Evolutionary conservation across 257 asterid genomes (phyloP).

Genomic region (Thymus quinquecostatus): DNA sequence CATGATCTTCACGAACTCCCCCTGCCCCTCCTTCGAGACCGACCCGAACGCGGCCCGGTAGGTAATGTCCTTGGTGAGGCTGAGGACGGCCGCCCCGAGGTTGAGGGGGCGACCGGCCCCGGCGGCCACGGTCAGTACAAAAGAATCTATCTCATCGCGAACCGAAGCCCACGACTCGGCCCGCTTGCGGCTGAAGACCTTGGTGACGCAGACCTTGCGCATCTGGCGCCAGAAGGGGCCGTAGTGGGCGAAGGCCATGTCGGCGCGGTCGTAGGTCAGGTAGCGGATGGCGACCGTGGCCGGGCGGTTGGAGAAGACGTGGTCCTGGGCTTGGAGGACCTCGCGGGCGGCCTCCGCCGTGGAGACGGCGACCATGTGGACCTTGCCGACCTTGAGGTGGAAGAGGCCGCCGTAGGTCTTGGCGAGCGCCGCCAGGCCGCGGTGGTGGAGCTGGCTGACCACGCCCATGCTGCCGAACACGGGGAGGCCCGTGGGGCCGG

Average conservation of each 20-base stretch:
- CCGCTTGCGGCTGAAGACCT: constrained; percentile 73
- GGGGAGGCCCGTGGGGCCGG: constrained; percentile 76
- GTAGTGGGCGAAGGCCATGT: constrained; percentile 87
- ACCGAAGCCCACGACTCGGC: constrained; percentile 89
- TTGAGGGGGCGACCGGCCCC: constrained; percentile 33
- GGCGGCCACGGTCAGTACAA: constrained; percentile 18
- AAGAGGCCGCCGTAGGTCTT: constrained; percentile 68
- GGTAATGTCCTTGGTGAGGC: constrained; percentile 60
- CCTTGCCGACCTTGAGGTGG: constrained; percentile 60
- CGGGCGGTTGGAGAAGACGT: constrained; percentile 77
- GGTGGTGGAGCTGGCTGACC: constrained; percentile 63
- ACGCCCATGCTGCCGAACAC: constrained; percentile 67
- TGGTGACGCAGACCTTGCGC: constrained; percentile 76
- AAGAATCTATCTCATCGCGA: constrained; percentile 57
- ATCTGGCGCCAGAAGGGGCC: constrained; percentile 92
- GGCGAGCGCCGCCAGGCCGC: constrained; percentile 69
- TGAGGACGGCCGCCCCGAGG: constrained; percentile 64
- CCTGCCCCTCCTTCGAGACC: constrained; percentile 58
- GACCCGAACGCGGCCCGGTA: constrained; percentile 82
- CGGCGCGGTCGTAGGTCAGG: constrained; percentile 72
- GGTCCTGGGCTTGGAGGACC: constrained; percentile 76
- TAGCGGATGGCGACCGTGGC: constrained; percentile 64
- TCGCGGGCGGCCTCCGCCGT: constrained; percentile 72
- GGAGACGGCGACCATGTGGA: constrained; percentile 66
- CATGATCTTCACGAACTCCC: constrained; percentile 60